phyloP scores from a whole-genome alignment of 768 basidiomycete species.

The Lentinula raphanica region DNA sequence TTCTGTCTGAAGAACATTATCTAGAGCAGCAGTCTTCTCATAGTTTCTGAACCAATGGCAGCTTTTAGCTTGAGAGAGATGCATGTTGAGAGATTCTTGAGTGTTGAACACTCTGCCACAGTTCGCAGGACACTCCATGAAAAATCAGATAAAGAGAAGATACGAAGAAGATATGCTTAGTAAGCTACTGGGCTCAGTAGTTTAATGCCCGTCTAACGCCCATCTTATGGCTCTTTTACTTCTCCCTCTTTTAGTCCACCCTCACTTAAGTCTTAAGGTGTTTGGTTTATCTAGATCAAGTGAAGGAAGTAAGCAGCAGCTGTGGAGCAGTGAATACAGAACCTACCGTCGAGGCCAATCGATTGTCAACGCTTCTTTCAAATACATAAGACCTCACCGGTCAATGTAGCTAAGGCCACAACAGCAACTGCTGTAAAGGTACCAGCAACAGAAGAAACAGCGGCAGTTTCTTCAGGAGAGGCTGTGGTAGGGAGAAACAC shows the following conservation, averaged over 20 bases:
- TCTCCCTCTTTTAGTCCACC: too few species aligned
- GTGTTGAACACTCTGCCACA: background rate
- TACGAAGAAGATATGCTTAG: too few species aligned
- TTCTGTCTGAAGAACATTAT: background rate
- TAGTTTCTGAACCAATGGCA: background rate
- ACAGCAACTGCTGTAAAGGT: constrained; percentile 6
- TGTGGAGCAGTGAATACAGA: too few species aligned
- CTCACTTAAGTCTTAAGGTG: too few species aligned
- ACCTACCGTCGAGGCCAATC: too few species aligned
- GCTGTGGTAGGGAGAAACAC: background rate
- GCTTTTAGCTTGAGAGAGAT: too few species aligned
- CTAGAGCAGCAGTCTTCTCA: background rate
- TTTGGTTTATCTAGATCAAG: too few species aligned
- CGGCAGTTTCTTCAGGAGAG: background rate
- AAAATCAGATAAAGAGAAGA: too few species aligned
- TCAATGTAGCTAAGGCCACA: background rate
- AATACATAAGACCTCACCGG: background rate
- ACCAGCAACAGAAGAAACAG: background rate
- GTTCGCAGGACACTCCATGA: background rate
- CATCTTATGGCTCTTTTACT: too few species aligned
- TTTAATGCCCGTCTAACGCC: too few species aligned
- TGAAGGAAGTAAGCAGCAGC: too few species aligned
- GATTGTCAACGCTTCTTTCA: background rate
- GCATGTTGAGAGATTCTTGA: background rate
- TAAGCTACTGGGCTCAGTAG: too few species aligned